phyloP scores from a whole-genome alignment of 2,329 filamentous ascomycete genomes.

The Uncinocarpus reesii region DNA sequence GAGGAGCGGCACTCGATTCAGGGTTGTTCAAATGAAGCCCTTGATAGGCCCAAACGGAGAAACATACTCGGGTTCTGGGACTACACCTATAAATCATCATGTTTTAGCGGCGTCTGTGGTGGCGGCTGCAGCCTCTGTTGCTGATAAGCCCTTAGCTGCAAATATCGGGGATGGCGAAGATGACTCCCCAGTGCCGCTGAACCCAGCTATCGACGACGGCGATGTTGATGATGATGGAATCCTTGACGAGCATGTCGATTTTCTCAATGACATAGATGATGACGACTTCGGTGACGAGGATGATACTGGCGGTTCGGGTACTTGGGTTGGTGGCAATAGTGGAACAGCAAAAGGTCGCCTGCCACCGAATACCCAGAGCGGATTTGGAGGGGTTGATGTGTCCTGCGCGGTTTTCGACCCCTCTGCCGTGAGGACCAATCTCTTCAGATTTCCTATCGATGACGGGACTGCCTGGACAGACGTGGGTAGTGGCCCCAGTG shows the following conservation, averaged over 20 bases:
- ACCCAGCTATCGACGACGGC: slow-evolving; percentile 3
- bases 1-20: slow-evolving; percentile 1
- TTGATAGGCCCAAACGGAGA: background rate
- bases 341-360: background rate
- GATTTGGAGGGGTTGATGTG: slow-evolving; percentile 6
- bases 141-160: background rate
- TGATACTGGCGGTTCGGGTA: background rate
- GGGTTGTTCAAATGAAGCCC: background rate
- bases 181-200: background rate
- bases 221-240: slow-evolving; percentile 6
- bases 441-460: slow-evolving; percentile 7
- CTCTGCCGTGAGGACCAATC: slow-evolving; percentile 7
- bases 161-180: background rate
- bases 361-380: slow-evolving; percentile 8
- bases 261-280: background rate
- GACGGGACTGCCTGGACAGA: slow-evolving; percentile 8
- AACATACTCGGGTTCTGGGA: background rate
- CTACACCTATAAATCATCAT: background rate
- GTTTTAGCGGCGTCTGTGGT: background rate
- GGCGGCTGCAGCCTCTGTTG: background rate
- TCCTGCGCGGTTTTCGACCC: slow-evolving; percentile 8
- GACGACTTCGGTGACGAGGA: slow-evolving; percentile 4
- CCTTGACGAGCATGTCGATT: background rate
- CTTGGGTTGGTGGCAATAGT: background rate
- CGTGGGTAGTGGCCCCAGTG: slow-evolving; percentile 5